These are phyloP conservation scores for Chaetomium fimeti DNA, from an alignment of 495 filamentous ascomycete species.

Conservation along the genomic window DNA sequence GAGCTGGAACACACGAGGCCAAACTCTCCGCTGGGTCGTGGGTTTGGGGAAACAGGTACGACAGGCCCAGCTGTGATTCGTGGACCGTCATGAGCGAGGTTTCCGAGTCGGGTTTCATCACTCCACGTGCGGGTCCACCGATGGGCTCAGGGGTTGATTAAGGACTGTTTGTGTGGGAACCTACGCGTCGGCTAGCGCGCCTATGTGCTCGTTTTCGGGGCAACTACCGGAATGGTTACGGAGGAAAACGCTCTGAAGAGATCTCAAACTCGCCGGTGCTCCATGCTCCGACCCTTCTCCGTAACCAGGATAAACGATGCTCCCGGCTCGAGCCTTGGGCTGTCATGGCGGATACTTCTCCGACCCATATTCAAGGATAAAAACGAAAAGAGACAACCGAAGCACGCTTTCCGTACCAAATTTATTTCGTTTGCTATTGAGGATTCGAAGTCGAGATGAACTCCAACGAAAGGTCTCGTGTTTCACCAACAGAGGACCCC, in stretches of 20 bases:
- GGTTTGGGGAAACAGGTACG: neutral
- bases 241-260: neutral
- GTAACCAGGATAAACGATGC: neutral
- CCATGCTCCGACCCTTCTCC: neutral
- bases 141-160: constrained; percentile 1
- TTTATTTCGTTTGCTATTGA: no score
- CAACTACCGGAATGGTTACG: neutral
- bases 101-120: neutral
- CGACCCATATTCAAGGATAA: neutral
- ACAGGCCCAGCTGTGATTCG: constrained; percentile 5
- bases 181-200: neutral
- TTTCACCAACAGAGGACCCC: no score
- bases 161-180: neutral
- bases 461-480: no score
- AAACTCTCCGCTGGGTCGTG: neutral
- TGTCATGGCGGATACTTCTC: neutral
- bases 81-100: neutral
- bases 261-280: neutral
- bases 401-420: no score
- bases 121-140: neutral
- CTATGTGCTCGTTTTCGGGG: neutral
- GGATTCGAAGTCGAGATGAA: no score
- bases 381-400: no score
- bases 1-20: neutral
- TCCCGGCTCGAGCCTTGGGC: neutral